Evolutionary conservation across 345 rosid species (phyloP), one percentile per base, ranked within the genome.

Genomic region (Hirschfeldia incana): DNA sequence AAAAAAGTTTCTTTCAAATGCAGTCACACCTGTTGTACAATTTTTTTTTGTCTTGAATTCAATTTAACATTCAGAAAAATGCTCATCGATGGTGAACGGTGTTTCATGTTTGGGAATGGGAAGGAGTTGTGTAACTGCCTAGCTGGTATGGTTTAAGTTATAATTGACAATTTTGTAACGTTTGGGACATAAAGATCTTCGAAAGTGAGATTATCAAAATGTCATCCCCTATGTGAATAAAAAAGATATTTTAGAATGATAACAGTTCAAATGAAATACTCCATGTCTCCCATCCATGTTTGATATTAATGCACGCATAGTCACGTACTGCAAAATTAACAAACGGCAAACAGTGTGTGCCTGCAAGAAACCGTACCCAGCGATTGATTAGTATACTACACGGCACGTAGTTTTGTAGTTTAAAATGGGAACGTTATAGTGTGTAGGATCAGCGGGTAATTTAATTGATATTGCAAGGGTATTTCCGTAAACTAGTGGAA

Each of bases 351-450:
- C 59, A 28, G 2, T 75, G 58, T 75, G 58, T 8, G 0, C 6
- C 13, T 65, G 17, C 59, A 49, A 37, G 67, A 67, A 36, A 29
- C 32, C 26, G 63, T 58, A 26, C 4, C 21, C 29, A 39, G 34
- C 67, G 27, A 27, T 8, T 37, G n/a, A 29, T 21, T 0, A n/a
- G 33, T 16, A 49, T 32, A 33, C 36, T 34, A 34, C 37, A 51
- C 65, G 63, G 49, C 78, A 29, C 5, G 74, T 34, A 27, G 74
- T 79, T 15, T 0, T 6, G 4, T 27, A 15, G 69, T 73, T 6
- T 1, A 2, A 6, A 27, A 67, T 0, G 34, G 13, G 61, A 33
- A 74, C 78, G 71, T 29, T 78, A 53, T 6, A 8, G 17, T 8
- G 36, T 60, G 58, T 49, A 6, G 10, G 26, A 11, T 32, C 1